Conservation (phyloP, 805 yeast species). For the Cyberlindnera misumaiensis region DNA sequence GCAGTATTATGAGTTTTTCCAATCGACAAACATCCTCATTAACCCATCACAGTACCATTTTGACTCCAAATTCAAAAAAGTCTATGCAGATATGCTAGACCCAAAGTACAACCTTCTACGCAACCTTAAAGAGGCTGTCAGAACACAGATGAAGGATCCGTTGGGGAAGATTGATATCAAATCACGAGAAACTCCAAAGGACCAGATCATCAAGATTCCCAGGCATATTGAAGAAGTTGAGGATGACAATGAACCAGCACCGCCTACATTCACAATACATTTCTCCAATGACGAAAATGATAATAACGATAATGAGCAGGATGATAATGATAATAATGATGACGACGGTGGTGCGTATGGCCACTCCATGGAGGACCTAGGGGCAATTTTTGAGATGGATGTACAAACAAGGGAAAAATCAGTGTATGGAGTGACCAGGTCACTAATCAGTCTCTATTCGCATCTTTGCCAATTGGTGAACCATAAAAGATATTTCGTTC, state of each 20-base stretch:
- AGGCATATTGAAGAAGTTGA: slow-evolving; percentile 12
- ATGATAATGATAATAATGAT: not conserved
- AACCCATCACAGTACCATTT: slow-evolving; percentile 11
- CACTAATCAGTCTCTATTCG: slow-evolving; percentile 29
- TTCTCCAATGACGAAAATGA: slow-evolving; percentile 9
- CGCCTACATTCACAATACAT: slow-evolving; percentile 20
- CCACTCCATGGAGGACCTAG: not conserved
- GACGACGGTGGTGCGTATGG: not conserved
- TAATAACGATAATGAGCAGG: not conserved
- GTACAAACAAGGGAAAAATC: slow-evolving; percentile 1
- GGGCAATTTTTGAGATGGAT: not conserved
- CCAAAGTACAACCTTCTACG: slow-evolving; percentile 17
- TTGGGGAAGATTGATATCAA: slow-evolving; percentile 13
- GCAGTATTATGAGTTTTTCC: slow-evolving; percentile 13
- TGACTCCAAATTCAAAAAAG: slow-evolving; percentile 8
- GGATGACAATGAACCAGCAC: slow-evolving; percentile 16
- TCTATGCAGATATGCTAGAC: slow-evolving; percentile 18
- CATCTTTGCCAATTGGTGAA: slow-evolving; percentile 37
- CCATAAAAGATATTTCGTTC: slow-evolving; percentile 35
- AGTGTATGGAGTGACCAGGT: slow-evolving; percentile 13
- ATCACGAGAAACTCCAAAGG: slow-evolving; percentile 16
- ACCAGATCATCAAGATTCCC: slow-evolving; percentile 21
- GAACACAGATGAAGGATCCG: not conserved
- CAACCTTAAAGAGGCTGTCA: slow-evolving; percentile 1
- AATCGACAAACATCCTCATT: slow-evolving; percentile 10